Evolutionary conservation across 192 early-diverging fungal genomes (phyloP).

Genomic region (Linnemannia zychae): DNA sequence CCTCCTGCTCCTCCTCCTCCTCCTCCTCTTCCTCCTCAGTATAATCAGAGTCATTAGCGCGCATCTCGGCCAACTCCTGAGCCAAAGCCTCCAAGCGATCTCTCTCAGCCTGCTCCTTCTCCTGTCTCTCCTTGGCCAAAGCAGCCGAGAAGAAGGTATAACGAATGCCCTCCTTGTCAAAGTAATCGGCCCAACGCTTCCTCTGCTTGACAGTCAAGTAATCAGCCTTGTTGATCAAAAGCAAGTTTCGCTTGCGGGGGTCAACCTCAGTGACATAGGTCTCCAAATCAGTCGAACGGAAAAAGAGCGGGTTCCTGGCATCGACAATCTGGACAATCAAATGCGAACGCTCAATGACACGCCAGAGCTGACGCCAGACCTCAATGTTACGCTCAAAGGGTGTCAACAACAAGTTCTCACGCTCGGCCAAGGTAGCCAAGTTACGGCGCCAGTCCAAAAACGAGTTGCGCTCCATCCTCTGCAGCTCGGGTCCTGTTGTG

Average conservation of each 20-base stretch:
- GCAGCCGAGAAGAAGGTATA: slow-evolving; percentile 97
- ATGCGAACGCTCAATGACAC: slow-evolving; percentile 97
- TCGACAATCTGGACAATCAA: slow-evolving; percentile 99
- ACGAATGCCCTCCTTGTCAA: slow-evolving; percentile 83
- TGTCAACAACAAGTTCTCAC: slow-evolving; percentile 93
- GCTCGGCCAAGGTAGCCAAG: slow-evolving; percentile 91
- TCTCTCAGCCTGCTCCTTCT: slow-evolving; percentile 77
- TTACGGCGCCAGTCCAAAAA: slow-evolving; percentile 96
- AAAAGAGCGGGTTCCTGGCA: slow-evolving; percentile 95
- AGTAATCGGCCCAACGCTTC: slow-evolving; percentile 91
- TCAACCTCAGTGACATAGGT: slow-evolving; percentile 94
- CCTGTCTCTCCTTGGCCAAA: slow-evolving; percentile 80
- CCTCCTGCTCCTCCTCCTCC: slow-evolving; percentile 52
- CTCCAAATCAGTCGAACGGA: slow-evolving; percentile 90
- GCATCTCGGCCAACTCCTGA: slow-evolving; percentile 48
- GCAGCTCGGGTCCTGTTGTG: slow-evolving; percentile 87
- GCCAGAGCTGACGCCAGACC: slow-evolving; percentile 99
- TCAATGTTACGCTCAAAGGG: slow-evolving; percentile 99
- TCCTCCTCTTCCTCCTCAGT: slow-evolving; percentile 59
- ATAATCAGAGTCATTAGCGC: slow-evolving; percentile 53
- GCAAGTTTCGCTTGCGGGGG: slow-evolving; percentile 84
- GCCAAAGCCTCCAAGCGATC: slow-evolving; percentile 60
- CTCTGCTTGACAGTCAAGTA: slow-evolving; percentile 92
- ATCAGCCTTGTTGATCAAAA: slow-evolving; percentile 99
- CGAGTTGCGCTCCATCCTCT: slow-evolving; percentile 83